Conservation (phyloP, 176 grass and related monocot genomes). For the Rhynchospora breviuscula region DNA sequence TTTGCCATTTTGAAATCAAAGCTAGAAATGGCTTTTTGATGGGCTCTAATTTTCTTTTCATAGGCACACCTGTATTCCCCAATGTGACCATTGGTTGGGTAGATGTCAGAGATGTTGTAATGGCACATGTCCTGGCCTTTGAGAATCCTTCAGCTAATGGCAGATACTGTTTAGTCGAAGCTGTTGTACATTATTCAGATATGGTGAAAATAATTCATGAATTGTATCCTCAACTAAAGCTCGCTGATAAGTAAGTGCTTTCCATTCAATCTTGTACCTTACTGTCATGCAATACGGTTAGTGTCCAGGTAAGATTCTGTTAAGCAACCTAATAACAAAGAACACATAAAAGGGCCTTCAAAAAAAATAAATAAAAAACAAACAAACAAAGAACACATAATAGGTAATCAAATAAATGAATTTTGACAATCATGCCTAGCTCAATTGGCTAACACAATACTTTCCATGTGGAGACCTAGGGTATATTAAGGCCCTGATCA, state of each 20-base stretch:
- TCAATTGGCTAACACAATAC: too few relatives aligned
- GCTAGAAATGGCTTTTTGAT: not conserved
- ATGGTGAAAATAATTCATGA: constrained; percentile 31
- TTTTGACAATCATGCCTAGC: too few relatives aligned
- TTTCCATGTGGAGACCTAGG: too few relatives aligned
- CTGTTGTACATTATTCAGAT: constrained; percentile 20
- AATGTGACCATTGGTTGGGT: constrained; percentile 26
- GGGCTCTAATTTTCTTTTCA: not conserved
- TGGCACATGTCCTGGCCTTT: constrained; percentile 26
- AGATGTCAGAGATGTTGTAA: constrained; percentile 29
- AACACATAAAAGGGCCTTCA: not conserved
- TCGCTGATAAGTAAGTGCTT: constrained; percentile 26
- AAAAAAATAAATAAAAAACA: too few relatives aligned
- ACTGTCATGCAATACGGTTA: too few relatives aligned
- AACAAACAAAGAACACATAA: not conserved
- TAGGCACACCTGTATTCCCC: constrained; percentile 25
- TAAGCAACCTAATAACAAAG: not conserved
- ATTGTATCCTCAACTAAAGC: constrained; percentile 28
- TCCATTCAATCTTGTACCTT: not conserved
- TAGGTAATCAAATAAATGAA: not conserved
- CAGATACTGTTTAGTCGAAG: constrained; percentile 32
- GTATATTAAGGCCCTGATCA: too few relatives aligned
- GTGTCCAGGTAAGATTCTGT: not conserved
- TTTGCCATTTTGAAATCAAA: not conserved
- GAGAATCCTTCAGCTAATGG: constrained; percentile 24